Evolutionary conservation across 495 filamentous ascomycete genomes (phyloP).

Genomic region (Penicillium egyptiacum): DNA sequence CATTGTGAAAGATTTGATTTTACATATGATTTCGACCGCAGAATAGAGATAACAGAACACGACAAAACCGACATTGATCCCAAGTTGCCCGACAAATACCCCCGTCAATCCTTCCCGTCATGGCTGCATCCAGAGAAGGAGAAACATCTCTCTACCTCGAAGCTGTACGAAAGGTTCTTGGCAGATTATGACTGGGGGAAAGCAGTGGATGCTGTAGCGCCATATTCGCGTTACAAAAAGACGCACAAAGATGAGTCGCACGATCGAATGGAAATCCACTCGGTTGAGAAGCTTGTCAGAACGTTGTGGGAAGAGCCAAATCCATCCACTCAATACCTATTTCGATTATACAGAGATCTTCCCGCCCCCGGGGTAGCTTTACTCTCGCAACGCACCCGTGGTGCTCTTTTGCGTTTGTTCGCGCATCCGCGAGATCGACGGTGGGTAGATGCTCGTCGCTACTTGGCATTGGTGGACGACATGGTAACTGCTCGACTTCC

Average conservation of each 20-base stretch:
- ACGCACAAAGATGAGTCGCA: slow-evolving; percentile 10
- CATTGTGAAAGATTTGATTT: slow-evolving; percentile 5
- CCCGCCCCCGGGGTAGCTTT: slow-evolving; percentile 66
- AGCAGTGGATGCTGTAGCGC: slow-evolving; percentile 18
- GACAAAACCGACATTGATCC: slow-evolving; percentile 1
- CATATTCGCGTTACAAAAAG: slow-evolving; percentile 9
- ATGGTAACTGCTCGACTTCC: slow-evolving; percentile 66
- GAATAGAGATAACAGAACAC: neutral
- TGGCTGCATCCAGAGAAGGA: slow-evolving; percentile 17
- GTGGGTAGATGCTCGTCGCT: slow-evolving; percentile 60
- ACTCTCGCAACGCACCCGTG: slow-evolving; percentile 57
- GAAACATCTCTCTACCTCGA: slow-evolving; percentile 15
- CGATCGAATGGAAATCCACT: slow-evolving; percentile 27
- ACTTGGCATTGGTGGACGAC: slow-evolving; percentile 80
- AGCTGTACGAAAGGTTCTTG: slow-evolving; percentile 18
- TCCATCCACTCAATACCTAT: slow-evolving; percentile 54
- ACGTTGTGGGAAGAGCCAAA: slow-evolving; percentile 42
- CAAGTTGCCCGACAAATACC: neutral
- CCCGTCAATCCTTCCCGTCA: slow-evolving; percentile 5
- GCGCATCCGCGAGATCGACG: slow-evolving; percentile 49
- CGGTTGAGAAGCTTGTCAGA: slow-evolving; percentile 44
- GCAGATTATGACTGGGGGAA: slow-evolving; percentile 21
- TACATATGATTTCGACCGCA: slow-evolving; percentile 1
- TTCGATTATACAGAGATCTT: slow-evolving; percentile 58
- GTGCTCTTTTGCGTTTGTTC: slow-evolving; percentile 66